Evolutionary conservation across 2,329 filamentous ascomycete genomes (phyloP), one percentile per base, ranked within the genome.

Genomic region (Myotisia sp.): DNA sequence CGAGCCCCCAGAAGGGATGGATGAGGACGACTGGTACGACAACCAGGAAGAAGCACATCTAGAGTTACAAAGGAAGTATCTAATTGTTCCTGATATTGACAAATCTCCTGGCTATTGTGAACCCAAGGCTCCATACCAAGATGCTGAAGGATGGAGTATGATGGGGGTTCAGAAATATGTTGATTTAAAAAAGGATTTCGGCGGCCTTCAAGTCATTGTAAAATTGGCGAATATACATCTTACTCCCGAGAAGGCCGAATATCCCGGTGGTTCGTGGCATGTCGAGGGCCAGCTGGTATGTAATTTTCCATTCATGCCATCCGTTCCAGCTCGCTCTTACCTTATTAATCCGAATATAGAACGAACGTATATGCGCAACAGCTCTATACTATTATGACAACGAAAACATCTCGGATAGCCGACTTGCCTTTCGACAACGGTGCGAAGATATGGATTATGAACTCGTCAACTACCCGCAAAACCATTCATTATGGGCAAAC

Each of bases 311-410:
- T n/a, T n/a, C n/a, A n/a, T n/a, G n/a, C n/a, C n/a, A n/a, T n/a
- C n/a, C n/a, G n/a, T n/a, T n/a, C n/a, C n/a, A n/a, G n/a, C n/a
- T n/a, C n/a, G n/a, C n/a, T n/a, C n/a, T 19, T 19, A 33, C 26
- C 17, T n/a, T n/a, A n/a, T n/a, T n/a, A n/a, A n/a, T n/a, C n/a
- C n/a, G n/a, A n/a, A n/a, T 5, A 13, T 27, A 59, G 53, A 79
- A 79, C 44, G 75, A 80, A 50, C 68, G 68, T 42, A 76, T 81
- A 23, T 67, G 65, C 42, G 72, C 72, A 0, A 74, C 72, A 0
- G 69, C 74, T 0, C 55, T 79, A 12, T 75, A 74, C 51, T 74
- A 75, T 49, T 71, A 71, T 43, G 69, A 75, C 39, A 56, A 50
- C 29, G 63, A 73, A 0, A 81, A 81, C 48, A 66, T 78, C 33